Conservation (phyloP, 2,329 filamentous ascomycete species). For the Juglanconis juglandina region DNA sequence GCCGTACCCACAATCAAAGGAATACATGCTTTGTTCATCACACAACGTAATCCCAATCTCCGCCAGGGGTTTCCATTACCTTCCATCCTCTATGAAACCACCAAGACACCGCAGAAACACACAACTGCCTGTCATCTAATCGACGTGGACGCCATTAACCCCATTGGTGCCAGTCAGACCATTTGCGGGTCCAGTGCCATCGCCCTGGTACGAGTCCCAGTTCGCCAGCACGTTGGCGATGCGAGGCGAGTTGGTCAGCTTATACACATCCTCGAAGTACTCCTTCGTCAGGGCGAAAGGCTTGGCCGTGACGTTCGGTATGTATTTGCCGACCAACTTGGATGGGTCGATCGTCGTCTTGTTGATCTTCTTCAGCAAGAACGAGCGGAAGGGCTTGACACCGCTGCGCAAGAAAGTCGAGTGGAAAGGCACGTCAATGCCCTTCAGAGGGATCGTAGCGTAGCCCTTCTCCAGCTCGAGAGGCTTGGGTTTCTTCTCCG, state of each 20-base stretch:
- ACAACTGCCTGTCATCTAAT: background rate
- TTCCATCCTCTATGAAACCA: background rate
- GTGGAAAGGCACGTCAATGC: conserved; percentile 99
- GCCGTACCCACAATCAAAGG: conserved; percentile 3
- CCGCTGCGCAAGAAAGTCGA: conserved; percentile 96
- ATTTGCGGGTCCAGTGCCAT: conserved; percentile 28
- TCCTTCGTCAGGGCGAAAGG: conserved; percentile 96
- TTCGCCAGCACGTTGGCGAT: conserved; percentile 82
- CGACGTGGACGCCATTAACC: conserved; percentile 13
- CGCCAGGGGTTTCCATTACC: background rate
- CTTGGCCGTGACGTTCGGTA: conserved; percentile 94
- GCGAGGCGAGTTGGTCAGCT: conserved; percentile 78
- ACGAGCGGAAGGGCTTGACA: conserved; percentile 97
- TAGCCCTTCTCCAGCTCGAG: conserved; percentile 91
- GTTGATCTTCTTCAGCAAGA: conserved; percentile 99
- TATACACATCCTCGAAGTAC: conserved; percentile 99
- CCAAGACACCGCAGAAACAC: background rate
- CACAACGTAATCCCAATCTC: background rate
- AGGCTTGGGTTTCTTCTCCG: conserved; percentile 81
- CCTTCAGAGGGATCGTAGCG: conserved; percentile 92
- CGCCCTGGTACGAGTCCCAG: conserved; percentile 71
- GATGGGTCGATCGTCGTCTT: conserved; percentile 97
- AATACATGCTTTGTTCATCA: conserved; percentile 11
- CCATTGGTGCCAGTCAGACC: conserved; percentile 7
- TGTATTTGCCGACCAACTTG: conserved; percentile 97